phyloP scores from a whole-genome alignment of 192 early-diverging fungal species.

The Backusella circina region DNA sequence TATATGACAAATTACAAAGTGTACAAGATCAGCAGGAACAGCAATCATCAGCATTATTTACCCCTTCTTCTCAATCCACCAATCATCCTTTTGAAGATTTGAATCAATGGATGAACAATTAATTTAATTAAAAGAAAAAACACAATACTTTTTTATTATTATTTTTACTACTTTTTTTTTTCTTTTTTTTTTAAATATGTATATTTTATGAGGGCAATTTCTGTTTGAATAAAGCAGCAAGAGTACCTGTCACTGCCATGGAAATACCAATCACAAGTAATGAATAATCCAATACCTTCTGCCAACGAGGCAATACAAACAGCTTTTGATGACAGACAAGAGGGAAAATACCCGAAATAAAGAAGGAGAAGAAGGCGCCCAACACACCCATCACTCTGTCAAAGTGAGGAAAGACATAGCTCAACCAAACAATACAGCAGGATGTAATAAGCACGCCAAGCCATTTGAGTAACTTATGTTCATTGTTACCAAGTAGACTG shows the following conservation, averaged over 20 bases:
- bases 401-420: slow-evolving; percentile 25
- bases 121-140: background rate
- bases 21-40: slow-evolving; percentile 11
- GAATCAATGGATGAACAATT: slow-evolving; percentile 10
- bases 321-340: slow-evolving; percentile 30
- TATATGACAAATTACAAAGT: slow-evolving; percentile 31
- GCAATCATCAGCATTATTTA: background rate
- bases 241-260: slow-evolving; percentile 31
- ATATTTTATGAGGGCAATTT: background rate
- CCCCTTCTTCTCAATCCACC: background rate
- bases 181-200: background rate
- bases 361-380: slow-evolving; percentile 35
- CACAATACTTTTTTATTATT: background rate
- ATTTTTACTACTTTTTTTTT: background rate
- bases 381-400: slow-evolving; percentile 27
- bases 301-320: slow-evolving; percentile 16
- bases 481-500: slow-evolving; percentile 12
- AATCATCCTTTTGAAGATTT: slow-evolving; percentile 6
- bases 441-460: slow-evolving; percentile 17
- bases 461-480: background rate
- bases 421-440: slow-evolving; percentile 12
- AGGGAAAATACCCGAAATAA: slow-evolving; percentile 37
- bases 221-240: slow-evolving; percentile 12
- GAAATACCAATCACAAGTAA: slow-evolving; percentile 13
- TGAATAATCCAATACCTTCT: slow-evolving; percentile 7